Evolutionary conservation across 139 green algal species (phyloP).

Genomic region (Tetraselmis striata): DNA sequence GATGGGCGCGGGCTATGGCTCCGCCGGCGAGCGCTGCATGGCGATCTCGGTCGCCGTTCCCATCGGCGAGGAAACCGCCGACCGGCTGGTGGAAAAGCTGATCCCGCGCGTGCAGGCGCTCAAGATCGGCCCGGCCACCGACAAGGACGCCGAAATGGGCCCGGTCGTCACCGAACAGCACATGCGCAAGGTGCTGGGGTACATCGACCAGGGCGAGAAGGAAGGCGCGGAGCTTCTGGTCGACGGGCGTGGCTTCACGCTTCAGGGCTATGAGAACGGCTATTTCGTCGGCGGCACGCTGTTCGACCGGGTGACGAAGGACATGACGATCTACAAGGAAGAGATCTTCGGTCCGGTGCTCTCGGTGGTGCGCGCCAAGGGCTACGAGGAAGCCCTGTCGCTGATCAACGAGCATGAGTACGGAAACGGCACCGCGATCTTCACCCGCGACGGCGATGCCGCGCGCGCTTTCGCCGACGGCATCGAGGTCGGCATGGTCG

Average conservation of each 20-base stretch:
- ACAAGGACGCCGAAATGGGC: no score
- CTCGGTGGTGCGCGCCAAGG: slow-evolving; percentile 39
- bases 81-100: no score
- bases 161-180: slow-evolving; percentile 4
- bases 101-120: no score
- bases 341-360: slow-evolving; percentile 96
- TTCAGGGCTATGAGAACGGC: no score
- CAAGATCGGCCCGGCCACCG: no score
- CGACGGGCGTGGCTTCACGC: slow-evolving; percentile 2
- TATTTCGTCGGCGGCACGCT: slow-evolving; percentile 94
- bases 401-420: slow-evolving; percentile 85
- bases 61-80: no score
- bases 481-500: slow-evolving; percentile 72
- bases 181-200: neutral
- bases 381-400: slow-evolving; percentile 76
- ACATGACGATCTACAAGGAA: slow-evolving; percentile 85
- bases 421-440: slow-evolving; percentile 92
- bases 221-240: slow-evolving; percentile 1
- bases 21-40: no score
- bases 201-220: neutral
- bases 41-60: no score
- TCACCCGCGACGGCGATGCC: slow-evolving; percentile 74
- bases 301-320: slow-evolving; percentile 58
- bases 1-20: no score
- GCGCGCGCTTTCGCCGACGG: no score